Evolutionary conservation across 2,329 filamentous ascomycete genomes (phyloP).

Genomic region (Lasiodiplodia sp.): DNA sequence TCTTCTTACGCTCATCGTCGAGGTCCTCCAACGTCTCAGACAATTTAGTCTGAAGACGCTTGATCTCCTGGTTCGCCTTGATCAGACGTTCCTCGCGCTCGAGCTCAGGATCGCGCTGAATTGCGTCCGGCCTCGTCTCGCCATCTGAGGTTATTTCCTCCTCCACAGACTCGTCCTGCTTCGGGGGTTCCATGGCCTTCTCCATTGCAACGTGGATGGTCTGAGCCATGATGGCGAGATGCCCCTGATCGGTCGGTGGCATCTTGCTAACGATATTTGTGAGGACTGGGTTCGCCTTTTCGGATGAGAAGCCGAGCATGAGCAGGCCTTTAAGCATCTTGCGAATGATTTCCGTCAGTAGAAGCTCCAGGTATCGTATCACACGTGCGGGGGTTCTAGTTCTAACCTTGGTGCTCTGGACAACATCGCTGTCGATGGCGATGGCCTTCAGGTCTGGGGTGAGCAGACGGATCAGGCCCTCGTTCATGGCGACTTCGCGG

Average conservation of each 20-base stretch:
- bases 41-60: constrained; percentile 52
- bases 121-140: constrained; percentile 11
- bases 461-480: constrained; percentile 41
- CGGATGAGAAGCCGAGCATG: constrained; percentile 56
- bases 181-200: constrained; percentile 19
- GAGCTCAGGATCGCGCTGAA: constrained; percentile 51
- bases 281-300: constrained; percentile 58
- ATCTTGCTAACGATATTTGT: constrained; percentile 49
- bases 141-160: constrained; percentile 26
- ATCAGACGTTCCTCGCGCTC: constrained; percentile 60
- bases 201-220: constrained; percentile 39
- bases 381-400: background rate
- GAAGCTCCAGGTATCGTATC: background rate
- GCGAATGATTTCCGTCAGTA: background rate
- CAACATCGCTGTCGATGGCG: constrained; percentile 48
- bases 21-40: constrained; percentile 52
- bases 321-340: constrained; percentile 58
- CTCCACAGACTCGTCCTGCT: constrained; percentile 24
- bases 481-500: constrained; percentile 53
- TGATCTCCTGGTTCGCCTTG: constrained; percentile 56
- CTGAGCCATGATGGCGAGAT: constrained; percentile 50
- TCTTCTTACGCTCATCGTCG: constrained; percentile 49
- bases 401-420: constrained; percentile 37
- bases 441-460: constrained; percentile 58
- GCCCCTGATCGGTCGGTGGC: constrained; percentile 45